Evolutionary conservation across 305 asterid species (phyloP).

Genomic region (Caryopteris hybrid): DNA sequence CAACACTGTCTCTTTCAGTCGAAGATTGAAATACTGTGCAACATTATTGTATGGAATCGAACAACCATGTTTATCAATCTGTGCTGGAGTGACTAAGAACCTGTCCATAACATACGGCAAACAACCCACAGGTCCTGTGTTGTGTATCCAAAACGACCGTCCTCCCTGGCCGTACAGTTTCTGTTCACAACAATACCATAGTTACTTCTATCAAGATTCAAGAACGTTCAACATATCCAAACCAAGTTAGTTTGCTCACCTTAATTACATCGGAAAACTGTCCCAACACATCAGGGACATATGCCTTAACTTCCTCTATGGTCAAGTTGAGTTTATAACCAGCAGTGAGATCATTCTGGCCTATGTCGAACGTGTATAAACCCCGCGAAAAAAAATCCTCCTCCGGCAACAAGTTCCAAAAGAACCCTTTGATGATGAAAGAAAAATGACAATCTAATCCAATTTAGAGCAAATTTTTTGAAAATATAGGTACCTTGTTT

Average conservation of each 20-base stretch:
- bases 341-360: constrained; percentile 75
- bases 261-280: constrained; percentile 46
- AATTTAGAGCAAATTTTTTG: not conserved
- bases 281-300: constrained; percentile 55
- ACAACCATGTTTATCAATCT: constrained; percentile 59
- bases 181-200: constrained; percentile 17
- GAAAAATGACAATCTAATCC: not conserved
- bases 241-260: constrained; percentile 25
- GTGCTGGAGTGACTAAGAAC: constrained; percentile 42
- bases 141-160: constrained; percentile 66
- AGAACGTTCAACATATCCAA: not conserved
- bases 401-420: constrained; percentile 36
- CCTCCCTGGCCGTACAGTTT: constrained; percentile 46
- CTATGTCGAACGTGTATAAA: constrained; percentile 65
- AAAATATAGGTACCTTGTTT: constrained; percentile 32
- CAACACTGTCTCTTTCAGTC: constrained; percentile 32
- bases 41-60: constrained; percentile 59
- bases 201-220: not conserved
- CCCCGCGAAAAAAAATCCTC: constrained; percentile 39
- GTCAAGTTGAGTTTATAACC: constrained; percentile 64
- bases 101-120: constrained; percentile 63
- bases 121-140: constrained; percentile 78
- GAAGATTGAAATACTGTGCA: constrained; percentile 52
- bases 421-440: constrained; percentile 22
- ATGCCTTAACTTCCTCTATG: constrained; percentile 54